Evolutionary conservation across 2,329 filamentous ascomycete species (phyloP), one percentile per base, ranked within the genome.

Genomic region (Chaetomiaceae sp.): DNA sequence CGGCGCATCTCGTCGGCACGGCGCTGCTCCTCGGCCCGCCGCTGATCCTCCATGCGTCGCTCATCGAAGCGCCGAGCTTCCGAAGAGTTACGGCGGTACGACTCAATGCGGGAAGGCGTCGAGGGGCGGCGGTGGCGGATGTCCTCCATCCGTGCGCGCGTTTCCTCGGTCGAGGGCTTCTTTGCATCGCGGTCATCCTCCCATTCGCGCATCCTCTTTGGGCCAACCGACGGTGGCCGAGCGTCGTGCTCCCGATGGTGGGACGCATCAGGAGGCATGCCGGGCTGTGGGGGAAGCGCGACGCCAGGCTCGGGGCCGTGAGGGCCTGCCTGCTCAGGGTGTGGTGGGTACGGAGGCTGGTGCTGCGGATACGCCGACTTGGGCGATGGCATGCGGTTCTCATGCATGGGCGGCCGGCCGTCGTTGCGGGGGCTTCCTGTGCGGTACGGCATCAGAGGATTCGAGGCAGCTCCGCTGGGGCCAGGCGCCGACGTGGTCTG

Each of bases 121-220:
- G 87, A 90, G 15, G 82, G 84, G 39, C 91, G 85, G 55, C 91
- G 88, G 65, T 88, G 85, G 56, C 85, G 84, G 66, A 89, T 81
- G 64, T 96, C 91, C 36, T 96, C 91, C 61, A 96, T 78, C 51
- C 90, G 88, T 54, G 89, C 89, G 39, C 92, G 85, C 59, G 81
- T 90, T 69, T 96, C 91, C 5, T 97, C 92, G 36, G 85, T 95
- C 9, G 89, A 86, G 57, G 88, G 84, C 74, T 96, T 96, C 75
- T 96, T 95, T 40, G 79, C 77, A 4, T 84, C 73, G 20, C 82
- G 75, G 33, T 95, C 90, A 33, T 92, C 87, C 61, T 97, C 94
- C 91, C 94, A 96, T 65, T 97, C 94, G 45, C 91, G 85, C 68
- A 85, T 80, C 54, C 94, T 83, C 78, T 99, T 99, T 53, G 87